Percentiles rank a stretch among this genome's conserved stretches.
phyloP scores from a whole-genome alignment of 306 rosid genomes.

The Spatholobus suberectus region DNA sequence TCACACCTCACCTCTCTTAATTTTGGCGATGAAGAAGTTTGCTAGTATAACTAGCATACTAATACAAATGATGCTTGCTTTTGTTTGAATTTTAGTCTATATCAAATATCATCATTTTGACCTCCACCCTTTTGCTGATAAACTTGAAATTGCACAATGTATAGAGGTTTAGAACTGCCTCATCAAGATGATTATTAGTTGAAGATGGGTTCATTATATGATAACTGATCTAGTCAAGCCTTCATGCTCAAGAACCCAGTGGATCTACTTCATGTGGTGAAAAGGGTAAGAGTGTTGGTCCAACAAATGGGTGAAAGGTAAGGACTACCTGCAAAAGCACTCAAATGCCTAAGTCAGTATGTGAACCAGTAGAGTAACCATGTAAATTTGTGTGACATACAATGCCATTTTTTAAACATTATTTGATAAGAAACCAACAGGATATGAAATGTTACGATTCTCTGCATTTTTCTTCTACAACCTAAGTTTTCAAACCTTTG shows the following conservation, averaged over 20 bases:
- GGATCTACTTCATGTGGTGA: not conserved
- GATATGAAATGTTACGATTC: not conserved
- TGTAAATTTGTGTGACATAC: not conserved
- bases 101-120: slow-evolving; percentile 1
- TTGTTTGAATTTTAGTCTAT: not conserved
- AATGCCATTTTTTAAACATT: not conserved
- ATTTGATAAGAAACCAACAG: not conserved
- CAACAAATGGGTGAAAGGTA: not conserved
- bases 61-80: not conserved
- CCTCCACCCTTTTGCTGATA: not conserved
- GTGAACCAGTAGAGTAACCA: not conserved
- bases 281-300: not conserved
- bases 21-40: not conserved
- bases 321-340: not conserved
- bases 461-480: not conserved
- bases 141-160: not conserved
- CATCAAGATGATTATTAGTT: not conserved
- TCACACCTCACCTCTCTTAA: slow-evolving; percentile 13
- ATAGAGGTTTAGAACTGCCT: slow-evolving; percentile 9
- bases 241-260: not conserved
- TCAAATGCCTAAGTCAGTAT: not conserved
- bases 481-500: slow-evolving; percentile 5
- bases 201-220: not conserved
- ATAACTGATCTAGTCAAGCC: not conserved
- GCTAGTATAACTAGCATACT: not conserved